Percentiles rank a stretch among this genome's conserved stretches.
These are phyloP conservation scores for Globisporangium sylvaticum DNA, from an alignment of 352 stramenopile species.

Conservation along the genomic window DNA sequence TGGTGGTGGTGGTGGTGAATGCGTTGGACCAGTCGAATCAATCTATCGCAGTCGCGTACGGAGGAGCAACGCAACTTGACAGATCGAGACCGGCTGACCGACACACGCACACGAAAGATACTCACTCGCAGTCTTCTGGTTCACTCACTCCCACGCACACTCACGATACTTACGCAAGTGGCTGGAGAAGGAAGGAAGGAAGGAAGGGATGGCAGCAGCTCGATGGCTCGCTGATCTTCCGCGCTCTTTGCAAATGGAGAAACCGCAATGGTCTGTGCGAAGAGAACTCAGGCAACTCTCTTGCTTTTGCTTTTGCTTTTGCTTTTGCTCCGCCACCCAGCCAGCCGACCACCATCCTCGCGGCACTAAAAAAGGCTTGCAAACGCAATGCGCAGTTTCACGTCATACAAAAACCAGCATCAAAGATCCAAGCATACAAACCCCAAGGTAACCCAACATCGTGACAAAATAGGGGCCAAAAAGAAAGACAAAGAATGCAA, in stretches of 20 bases:
- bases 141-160: constrained; percentile 13
- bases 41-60: constrained; percentile 7
- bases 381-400: constrained; percentile 4
- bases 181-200: constrained; percentile 4
- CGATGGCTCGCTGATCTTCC: background rate
- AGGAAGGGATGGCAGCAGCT: background rate
- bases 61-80: constrained; percentile 4
- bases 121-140: background rate
- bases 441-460: background rate
- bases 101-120: background rate
- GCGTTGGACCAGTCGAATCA: background rate
- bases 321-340: too few species aligned
- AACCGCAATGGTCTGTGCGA: constrained; percentile 10
- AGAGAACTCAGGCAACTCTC: constrained; percentile 15
- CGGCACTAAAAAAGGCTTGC: constrained; percentile 6
- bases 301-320: background rate
- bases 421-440: constrained; percentile 13
- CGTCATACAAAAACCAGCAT: constrained; percentile 8
- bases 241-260: constrained; percentile 16
- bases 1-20: background rate
- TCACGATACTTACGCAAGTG: constrained; percentile 24
- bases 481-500: constrained; percentile 11
- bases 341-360: constrained; percentile 16
- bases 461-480: constrained; percentile 1
- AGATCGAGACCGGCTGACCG: background rate